Percentiles rank a stretch among this genome's conserved stretches.
Conservation (phyloP, 768 basidiomycete species). For the Chalciporus sphaerocephalus region DNA sequence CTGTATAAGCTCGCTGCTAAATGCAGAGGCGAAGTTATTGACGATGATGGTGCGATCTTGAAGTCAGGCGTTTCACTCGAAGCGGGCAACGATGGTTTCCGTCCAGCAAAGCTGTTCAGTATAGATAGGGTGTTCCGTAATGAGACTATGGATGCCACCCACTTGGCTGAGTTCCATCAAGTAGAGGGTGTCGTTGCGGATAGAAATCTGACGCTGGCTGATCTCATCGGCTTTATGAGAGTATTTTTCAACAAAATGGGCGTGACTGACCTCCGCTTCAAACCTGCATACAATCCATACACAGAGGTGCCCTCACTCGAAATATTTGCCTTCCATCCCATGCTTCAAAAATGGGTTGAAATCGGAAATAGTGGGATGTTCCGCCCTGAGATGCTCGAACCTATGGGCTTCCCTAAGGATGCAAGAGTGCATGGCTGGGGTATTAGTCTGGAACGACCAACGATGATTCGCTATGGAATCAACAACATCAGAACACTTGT, state of each 20-base stretch:
- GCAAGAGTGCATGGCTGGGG: constrained; percentile 98
- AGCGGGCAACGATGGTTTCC: constrained; percentile 64
- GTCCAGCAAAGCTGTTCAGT: constrained; percentile 90
- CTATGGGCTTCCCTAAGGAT: constrained; percentile 97
- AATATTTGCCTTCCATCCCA: constrained; percentile 97
- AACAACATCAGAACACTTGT: constrained; percentile 95
- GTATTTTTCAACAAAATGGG: constrained; percentile 99
- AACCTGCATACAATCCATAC: constrained; percentile 98
- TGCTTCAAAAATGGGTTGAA: constrained; percentile 92
- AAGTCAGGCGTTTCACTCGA: constrained; percentile 8
- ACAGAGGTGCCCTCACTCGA: constrained; percentile 98
- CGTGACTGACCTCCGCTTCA: constrained; percentile 89
- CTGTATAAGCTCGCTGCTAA: constrained; percentile 88
- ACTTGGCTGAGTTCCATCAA: constrained; percentile 98
- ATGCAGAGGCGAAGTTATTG: constrained; percentile 57
- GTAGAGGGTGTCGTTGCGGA: constrained; percentile 99
- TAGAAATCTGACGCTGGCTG: constrained; percentile 84
- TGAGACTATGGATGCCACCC: constrained; percentile 97
- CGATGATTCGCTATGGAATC: constrained; percentile 99
- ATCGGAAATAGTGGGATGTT: constrained; percentile 99
- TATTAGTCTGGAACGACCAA: constrained; percentile 88
- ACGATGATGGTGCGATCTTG: constrained; percentile 30
- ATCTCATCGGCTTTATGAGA: constrained; percentile 99
- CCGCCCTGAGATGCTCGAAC: constrained; percentile 98
- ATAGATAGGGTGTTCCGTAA: constrained; percentile 99